Percentiles rank a stretch among this genome's conserved stretches.
phyloP scores from a whole-genome alignment of 371 early-diverging fungal genomes.

The Basidiobolus heterosporus region DNA sequence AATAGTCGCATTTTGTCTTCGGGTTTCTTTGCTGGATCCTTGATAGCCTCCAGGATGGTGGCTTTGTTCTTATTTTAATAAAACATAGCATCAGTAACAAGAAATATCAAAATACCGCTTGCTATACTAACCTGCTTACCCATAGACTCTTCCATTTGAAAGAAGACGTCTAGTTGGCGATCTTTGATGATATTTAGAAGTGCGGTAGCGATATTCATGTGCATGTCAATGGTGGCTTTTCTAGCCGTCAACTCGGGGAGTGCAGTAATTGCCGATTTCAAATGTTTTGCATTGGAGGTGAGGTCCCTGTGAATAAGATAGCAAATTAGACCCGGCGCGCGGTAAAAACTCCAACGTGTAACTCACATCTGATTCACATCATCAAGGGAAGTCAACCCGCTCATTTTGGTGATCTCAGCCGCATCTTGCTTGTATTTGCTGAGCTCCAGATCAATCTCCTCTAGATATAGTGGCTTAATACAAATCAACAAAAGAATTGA shows the following conservation, averaged over 20 bases:
- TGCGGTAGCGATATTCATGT: constrained; percentile 94
- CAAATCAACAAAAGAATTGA: too few relatives aligned
- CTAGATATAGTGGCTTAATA: constrained; percentile 11
- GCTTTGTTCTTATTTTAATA: constrained; percentile 34
- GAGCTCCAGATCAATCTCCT: constrained; percentile 78
- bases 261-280: constrained; percentile 81
- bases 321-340: constrained; percentile 7
- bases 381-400: constrained; percentile 71
- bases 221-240: constrained; percentile 91
- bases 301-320: constrained; percentile 16
- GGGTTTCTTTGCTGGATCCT: constrained; percentile 60
- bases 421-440: constrained; percentile 86
- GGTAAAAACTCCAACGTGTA: neutral
- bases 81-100: too few relatives aligned
- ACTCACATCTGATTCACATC: constrained; percentile 59
- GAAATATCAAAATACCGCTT: too few relatives aligned
- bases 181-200: constrained; percentile 84
- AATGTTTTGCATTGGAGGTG: constrained; percentile 60
- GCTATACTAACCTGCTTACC: constrained; percentile 23
- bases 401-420: constrained; percentile 70
- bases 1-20: constrained; percentile 87
- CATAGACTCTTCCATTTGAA: constrained; percentile 83
- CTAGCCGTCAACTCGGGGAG: constrained; percentile 91
- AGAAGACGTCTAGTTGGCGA: constrained; percentile 87
- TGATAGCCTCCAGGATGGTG: constrained; percentile 61